Base-by-base conservation (phyloP, 2,329 filamentous ascomycete species). In the Arachnomyces sp. region DNA sequence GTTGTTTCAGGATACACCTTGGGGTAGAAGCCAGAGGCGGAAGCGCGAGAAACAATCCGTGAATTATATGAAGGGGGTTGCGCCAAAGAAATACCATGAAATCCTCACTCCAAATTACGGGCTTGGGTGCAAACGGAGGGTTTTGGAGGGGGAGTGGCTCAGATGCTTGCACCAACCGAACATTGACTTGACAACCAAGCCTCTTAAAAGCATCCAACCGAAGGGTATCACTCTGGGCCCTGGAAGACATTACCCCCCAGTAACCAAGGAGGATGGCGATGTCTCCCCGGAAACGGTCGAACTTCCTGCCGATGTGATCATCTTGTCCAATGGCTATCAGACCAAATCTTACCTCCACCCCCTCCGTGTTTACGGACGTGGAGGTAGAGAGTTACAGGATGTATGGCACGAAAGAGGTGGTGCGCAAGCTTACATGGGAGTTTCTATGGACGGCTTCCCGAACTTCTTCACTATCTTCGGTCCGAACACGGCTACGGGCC, bases 391-490 rank as follows among this genome's bases (percentile, higher is more conserved):
- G 8, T 51, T 80, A 2, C 60, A 72, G 5, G 58, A 78, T 42
- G 66, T 75, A 13, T 82, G 79, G 78, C 62, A 71, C 1, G 61
- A 67, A 15, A 67, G 73, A 38, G 77, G 76, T n/a, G 79, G 79
- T 0, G 63, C 74, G 0, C 75, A 74, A 45, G 79, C 77, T 0
- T 83, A 83, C 52, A 71, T 76, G 40, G 72, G 71, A 15, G 71
- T 71, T 2, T 68, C 71, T 2, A 61, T 81, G 56, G 73, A 73
- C 46, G 72, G 72, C 0, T 81, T 80, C 50, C 79, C 79, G 2
- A 82, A 82, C 51, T 76, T 81, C 50, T 81, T 82, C 59, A 65
- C 80, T 42, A 58, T 81, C 0, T 70, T 79, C 31, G 78, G 79
- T 0, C 79, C 79, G 0, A 83, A 83, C 51, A 73, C 76, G 0